Conservation (phyloP, 345 rosid species). For the Populus euphratica region DNA sequence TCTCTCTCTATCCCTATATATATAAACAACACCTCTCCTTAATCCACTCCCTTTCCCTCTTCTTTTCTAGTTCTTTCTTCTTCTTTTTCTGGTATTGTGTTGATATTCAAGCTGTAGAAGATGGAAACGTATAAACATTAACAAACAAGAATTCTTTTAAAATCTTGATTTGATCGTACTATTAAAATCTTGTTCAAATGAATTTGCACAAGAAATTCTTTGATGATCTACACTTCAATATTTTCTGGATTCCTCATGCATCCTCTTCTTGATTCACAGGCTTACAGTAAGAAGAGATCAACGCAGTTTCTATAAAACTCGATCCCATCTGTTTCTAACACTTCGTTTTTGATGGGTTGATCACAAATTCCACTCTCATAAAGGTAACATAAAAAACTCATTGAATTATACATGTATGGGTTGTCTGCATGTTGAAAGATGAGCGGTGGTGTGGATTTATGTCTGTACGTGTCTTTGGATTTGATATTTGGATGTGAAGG, state of each 20-base stretch:
- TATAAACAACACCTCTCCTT: slow-evolving; percentile 11
- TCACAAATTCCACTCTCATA: not conserved
- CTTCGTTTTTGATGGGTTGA: slow-evolving; percentile 20
- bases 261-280: not conserved
- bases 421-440: not conserved
- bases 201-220: not conserved
- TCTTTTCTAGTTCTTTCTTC: not conserved
- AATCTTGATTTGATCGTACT: not conserved
- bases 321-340: no score
- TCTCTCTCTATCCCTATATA: slow-evolving; percentile 16
- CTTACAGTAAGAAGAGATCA: not conserved
- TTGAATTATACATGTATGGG: no score
- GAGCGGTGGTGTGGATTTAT: no score
- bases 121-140: not conserved
- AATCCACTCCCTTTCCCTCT: slow-evolving; percentile 5
- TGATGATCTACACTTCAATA: no score
- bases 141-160: not conserved
- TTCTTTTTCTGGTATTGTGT: not conserved
- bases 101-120: not conserved
- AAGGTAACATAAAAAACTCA: not conserved
- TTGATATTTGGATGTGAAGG: slow-evolving; percentile 26
- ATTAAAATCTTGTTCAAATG: not conserved
- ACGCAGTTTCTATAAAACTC: not conserved
- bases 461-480: not conserved
- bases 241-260: no score